A percentile compares a stretch with the other conserved stretches of the same genome.
Conservation (phyloP, 2,329 filamentous ascomycete genomes). For the Aaosphaeria pasadenensis region DNA sequence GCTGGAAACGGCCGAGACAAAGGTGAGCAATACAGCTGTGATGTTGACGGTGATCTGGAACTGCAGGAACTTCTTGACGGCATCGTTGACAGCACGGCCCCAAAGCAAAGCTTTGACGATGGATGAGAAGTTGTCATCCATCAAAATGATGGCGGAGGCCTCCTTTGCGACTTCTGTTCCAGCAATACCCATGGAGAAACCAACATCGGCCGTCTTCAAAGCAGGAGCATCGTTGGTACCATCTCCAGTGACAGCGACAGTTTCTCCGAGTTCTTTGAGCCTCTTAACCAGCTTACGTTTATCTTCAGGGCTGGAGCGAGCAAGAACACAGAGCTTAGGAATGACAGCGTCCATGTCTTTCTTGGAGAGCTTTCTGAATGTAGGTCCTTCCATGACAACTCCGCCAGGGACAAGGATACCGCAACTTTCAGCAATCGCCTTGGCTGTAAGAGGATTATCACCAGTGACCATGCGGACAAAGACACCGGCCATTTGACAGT, state of each 20-base stretch:
- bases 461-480: constrained; percentile 83
- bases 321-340: constrained; percentile 64
- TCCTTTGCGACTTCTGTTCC: constrained; percentile 84
- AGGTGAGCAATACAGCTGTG: constrained; percentile 82
- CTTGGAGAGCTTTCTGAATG: constrained; percentile 69
- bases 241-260: constrained; percentile 78
- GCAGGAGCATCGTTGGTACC: constrained; percentile 82
- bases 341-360: constrained; percentile 56
- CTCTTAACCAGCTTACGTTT: constrained; percentile 64
- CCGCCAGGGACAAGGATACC: constrained; percentile 70
- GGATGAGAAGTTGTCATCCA: constrained; percentile 87
- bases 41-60: constrained; percentile 86
- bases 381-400: constrained; percentile 73
- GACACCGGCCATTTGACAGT: constrained; percentile 74
- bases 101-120: constrained; percentile 81
- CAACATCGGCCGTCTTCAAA: constrained; percentile 76
- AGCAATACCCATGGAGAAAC: constrained; percentile 82
- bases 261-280: constrained; percentile 67
- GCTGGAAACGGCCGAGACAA: constrained; percentile 79
- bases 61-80: constrained; percentile 45
- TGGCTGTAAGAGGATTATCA: constrained; percentile 75
- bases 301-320: constrained; percentile 67
- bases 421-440: constrained; percentile 75
- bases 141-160: constrained; percentile 79
- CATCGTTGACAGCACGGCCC: constrained; percentile 54